Evolutionary conservation across 2,329 filamentous ascomycete species (phyloP), one percentile per base, ranked within the genome.

Genomic region (Dichotomopilus funicola): DNA sequence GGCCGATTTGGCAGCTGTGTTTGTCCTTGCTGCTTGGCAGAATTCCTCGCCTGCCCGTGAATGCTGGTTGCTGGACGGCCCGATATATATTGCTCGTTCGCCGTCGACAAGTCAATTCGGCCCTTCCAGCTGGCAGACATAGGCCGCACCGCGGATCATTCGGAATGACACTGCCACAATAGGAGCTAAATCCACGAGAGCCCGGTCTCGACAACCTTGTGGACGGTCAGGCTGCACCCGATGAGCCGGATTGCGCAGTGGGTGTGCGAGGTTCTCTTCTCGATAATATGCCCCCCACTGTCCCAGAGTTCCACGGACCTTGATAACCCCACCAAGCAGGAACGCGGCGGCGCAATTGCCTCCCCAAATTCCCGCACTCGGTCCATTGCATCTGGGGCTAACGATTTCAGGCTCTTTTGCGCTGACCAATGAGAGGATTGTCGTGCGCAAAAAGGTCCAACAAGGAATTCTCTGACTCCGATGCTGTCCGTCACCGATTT

Each of bases 321-420:
- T 46, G 41, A 52, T 42, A 43, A 49, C 46, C 56, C 56, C 50
- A 51, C 55, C 54, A 50, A 44, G 40, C 43, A 58, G 51, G 43
- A 48, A 53, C 44, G 53, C 49, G 31, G 37, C 35, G 6, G 10
- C 54, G 53, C 55, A 56, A 55, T 45, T 46, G 49, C 52, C 54
- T 47, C 44, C 47, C 49, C 58, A 61, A 63, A 63, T 63, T 61
- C 58, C 58, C 61, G 59, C 61, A 63, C 37, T 46, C 40, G 42
- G 52, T 51, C 48, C 50, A 36, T 42, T 45, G 46, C 11, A 37
- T 48, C 45, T 47, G 54, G 45, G 54, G 51, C 49, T 58, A 56
- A 48, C 27, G 54, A 59, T 38, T 60, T 63, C 59, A 61, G 61
- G 54, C 57, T 63, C 49, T 59, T 61, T 51, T 50, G 9, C 8